These are phyloP conservation scores for Zelopaecilomyces penicillatus DNA, from an alignment of 2,329 filamentous ascomycete genomes.

Conservation along the genomic window DNA sequence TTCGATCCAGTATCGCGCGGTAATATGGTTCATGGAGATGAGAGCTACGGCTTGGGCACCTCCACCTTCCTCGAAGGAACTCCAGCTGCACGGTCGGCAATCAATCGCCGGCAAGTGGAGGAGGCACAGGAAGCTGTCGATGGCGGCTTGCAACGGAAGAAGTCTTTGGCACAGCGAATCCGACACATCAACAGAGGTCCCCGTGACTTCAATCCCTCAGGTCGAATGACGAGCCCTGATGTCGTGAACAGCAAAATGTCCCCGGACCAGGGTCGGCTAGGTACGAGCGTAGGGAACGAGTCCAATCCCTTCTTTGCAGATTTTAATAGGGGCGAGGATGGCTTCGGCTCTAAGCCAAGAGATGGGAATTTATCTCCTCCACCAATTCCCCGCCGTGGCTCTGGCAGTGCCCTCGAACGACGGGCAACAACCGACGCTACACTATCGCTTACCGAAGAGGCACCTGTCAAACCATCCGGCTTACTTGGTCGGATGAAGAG, in stretches of 20 bases:
- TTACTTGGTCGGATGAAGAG: constrained; percentile 76
- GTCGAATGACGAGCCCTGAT: constrained; percentile 51
- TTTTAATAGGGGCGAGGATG: constrained; percentile 52
- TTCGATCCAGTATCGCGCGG: constrained; percentile 63
- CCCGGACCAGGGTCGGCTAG: constrained; percentile 24
- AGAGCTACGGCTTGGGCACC: constrained; percentile 77
- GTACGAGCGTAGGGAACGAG: constrained; percentile 24
- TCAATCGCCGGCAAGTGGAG: constrained; percentile 66
- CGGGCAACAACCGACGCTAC: constrained; percentile 53
- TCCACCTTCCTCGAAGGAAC: constrained; percentile 94
- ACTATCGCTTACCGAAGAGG: constrained; percentile 30
- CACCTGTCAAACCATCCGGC: constrained; percentile 43
- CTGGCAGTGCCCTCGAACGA: constrained; percentile 48
- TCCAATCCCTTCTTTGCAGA: constrained; percentile 79
- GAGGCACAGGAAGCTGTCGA: constrained; percentile 50
- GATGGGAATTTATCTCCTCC: constrained; percentile 36
- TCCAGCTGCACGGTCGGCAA: constrained; percentile 72
- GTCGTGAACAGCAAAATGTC: constrained; percentile 34
- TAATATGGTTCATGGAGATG: constrained; percentile 73
- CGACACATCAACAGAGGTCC: constrained; percentile 71
- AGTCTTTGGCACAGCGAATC: constrained; percentile 87
- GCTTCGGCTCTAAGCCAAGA: constrained; percentile 34
- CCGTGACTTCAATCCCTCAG: constrained; percentile 49
- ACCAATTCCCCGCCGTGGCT: constrained; percentile 30
- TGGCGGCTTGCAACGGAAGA: constrained; percentile 72